A percentile compares a stretch with the other conserved stretches of the same genome.
phyloP scores from a whole-genome alignment of 176 grass and related monocot species.

The Luzula sylvatica region DNA sequence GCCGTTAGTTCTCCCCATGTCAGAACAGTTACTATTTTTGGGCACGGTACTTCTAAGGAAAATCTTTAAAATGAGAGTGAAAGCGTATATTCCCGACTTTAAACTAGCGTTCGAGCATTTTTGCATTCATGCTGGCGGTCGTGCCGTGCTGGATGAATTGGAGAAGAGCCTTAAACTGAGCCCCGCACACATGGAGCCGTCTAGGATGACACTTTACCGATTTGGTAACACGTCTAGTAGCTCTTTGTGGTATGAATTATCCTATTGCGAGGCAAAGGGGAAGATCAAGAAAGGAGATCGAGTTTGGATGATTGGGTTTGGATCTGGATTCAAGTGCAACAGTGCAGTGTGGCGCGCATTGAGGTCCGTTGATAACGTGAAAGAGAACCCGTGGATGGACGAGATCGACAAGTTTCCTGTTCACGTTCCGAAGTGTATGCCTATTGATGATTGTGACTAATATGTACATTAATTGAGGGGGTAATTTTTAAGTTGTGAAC shows the following conservation, averaged over 20 bases:
- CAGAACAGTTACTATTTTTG: slow-evolving; percentile 72
- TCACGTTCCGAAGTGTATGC: slow-evolving; percentile 48
- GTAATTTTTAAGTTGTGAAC: background rate
- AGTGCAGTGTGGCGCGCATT: slow-evolving; percentile 68
- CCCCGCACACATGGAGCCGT: slow-evolving; percentile 80
- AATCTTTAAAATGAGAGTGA: slow-evolving; percentile 48
- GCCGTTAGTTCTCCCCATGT: slow-evolving; percentile 66
- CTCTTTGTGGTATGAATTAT: slow-evolving; percentile 93
- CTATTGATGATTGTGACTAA: slow-evolving; percentile 22
- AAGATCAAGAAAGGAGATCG: slow-evolving; percentile 49
- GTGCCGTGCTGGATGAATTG: slow-evolving; percentile 76
- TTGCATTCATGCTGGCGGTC: slow-evolving; percentile 88
- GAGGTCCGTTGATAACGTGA: slow-evolving; percentile 20
- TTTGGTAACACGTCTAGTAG: slow-evolving; percentile 96
- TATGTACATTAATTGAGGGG: background rate
- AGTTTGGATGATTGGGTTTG: slow-evolving; percentile 75
- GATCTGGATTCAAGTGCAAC: slow-evolving; percentile 85
- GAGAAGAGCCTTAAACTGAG: slow-evolving; percentile 72
- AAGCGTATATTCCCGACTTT: slow-evolving; percentile 67
- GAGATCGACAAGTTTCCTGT: slow-evolving; percentile 49
- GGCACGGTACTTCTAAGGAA: slow-evolving; percentile 50
- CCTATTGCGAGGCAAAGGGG: slow-evolving; percentile 66
- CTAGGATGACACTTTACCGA: slow-evolving; percentile 75
- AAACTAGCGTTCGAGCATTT: slow-evolving; percentile 93
- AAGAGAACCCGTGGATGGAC: slow-evolving; percentile 53